Percentiles rank a stretch among this genome's conserved stretches.
These are phyloP conservation scores for Talaromyces atroroseus DNA, from an alignment of 2,329 filamentous ascomycete genomes.

Conservation along the genomic window DNA sequence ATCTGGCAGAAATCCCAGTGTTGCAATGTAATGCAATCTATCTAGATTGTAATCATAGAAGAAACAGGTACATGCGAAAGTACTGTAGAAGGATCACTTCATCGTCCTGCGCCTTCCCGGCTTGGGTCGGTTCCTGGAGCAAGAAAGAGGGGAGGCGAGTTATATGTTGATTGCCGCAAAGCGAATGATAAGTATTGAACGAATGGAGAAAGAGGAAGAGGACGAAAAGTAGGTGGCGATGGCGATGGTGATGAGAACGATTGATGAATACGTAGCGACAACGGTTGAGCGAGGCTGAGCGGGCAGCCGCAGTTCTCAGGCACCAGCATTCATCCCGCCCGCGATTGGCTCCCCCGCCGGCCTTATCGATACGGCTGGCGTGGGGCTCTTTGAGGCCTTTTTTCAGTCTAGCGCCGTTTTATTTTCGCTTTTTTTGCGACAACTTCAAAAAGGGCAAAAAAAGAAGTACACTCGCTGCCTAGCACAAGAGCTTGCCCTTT, in stretches of 20 bases:
- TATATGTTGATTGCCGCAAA: not conserved
- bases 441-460: not conserved
- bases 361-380: slow-evolving; percentile 4
- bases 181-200: not conserved
- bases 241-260: not conserved
- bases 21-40: not conserved
- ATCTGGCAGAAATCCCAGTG: not conserved
- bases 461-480: not conserved
- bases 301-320: not conserved
- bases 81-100: not conserved
- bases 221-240: not conserved
- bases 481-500: too few species aligned
- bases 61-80: not conserved
- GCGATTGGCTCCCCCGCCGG: not conserved
- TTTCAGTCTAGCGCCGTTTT: slow-evolving; percentile 1
- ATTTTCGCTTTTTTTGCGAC: slow-evolving; percentile 11
- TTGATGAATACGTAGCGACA: not conserved
- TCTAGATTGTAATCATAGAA: not conserved
- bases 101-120: not conserved
- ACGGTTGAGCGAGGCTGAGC: not conserved
- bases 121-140: not conserved
- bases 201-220: not conserved
- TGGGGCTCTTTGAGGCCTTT: not conserved
- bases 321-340: not conserved
- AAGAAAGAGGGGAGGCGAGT: not conserved